Conservation (phyloP, 805 yeast genomes). For the Candida schatavii region DNA sequence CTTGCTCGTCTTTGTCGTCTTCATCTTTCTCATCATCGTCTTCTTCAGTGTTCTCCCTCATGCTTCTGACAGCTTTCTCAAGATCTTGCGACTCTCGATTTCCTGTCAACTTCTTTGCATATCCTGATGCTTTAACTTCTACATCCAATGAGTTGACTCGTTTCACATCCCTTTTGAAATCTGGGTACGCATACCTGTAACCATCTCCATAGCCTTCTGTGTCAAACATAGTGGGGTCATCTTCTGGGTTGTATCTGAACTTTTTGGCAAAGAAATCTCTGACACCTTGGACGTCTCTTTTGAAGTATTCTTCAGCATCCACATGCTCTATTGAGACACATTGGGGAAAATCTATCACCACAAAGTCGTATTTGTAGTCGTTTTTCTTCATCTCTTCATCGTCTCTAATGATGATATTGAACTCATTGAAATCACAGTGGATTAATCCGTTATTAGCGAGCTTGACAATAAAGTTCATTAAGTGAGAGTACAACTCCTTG, state of each 20-base stretch:
- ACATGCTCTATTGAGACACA: slow-evolving; percentile 90
- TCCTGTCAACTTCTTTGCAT: slow-evolving; percentile 38
- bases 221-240: slow-evolving; percentile 70
- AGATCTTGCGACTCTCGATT: slow-evolving; percentile 54
- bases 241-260: slow-evolving; percentile 67
- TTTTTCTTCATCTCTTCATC: slow-evolving; percentile 45
- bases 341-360: slow-evolving; percentile 97
- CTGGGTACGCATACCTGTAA: slow-evolving; percentile 72
- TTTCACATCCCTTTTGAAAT: slow-evolving; percentile 69
- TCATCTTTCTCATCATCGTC: slow-evolving; percentile 19
- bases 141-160: slow-evolving; percentile 72
- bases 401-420: slow-evolving; percentile 83
- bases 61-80: slow-evolving; percentile 69
- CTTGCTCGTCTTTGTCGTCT: slow-evolving; percentile 28
- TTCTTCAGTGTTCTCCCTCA: slow-evolving; percentile 46
- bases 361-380: slow-evolving; percentile 61
- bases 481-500: slow-evolving; percentile 70
- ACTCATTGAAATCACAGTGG: slow-evolving; percentile 97
- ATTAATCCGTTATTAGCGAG: slow-evolving; percentile 86
- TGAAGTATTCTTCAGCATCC: slow-evolving; percentile 84
- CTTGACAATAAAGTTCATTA: slow-evolving; percentile 83
- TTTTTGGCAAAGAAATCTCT: slow-evolving; percentile 77
- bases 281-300: slow-evolving; percentile 91
- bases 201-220: slow-evolving; percentile 82
- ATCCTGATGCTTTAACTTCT: slow-evolving; percentile 93